Evolutionary conservation across 2,329 filamentous ascomycete species (phyloP).

Genomic region (Tolypocladium nubicola): DNA sequence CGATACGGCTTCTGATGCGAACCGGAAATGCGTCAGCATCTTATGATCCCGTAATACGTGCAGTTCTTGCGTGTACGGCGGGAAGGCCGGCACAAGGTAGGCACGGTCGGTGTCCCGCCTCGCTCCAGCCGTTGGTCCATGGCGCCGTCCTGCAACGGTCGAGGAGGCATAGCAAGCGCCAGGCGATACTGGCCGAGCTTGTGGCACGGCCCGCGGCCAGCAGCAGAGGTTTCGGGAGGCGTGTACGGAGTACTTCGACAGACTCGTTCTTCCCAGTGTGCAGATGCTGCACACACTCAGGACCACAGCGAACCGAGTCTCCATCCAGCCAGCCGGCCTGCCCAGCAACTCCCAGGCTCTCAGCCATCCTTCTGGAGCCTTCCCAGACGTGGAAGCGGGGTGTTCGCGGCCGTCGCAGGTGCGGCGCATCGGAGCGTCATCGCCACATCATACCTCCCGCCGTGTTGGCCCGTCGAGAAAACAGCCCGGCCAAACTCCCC

Average conservation of each 20-base stretch:
- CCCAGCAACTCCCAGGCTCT: neutral
- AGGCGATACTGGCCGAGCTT: too few relatives aligned
- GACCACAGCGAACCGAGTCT: neutral
- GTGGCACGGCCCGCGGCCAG: too few relatives aligned
- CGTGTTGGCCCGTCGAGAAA: neutral
- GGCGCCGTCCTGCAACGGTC: too few relatives aligned
- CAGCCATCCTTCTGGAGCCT: neutral
- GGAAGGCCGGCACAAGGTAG: too few relatives aligned
- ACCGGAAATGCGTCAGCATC: neutral
- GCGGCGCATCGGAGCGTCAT: neutral
- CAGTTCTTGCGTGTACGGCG: neutral
- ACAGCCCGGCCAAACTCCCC: neutral
- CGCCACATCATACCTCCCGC: slow-evolving; percentile 1
- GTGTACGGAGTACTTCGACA: too few relatives aligned
- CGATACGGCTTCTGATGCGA: neutral
- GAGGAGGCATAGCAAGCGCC: too few relatives aligned
- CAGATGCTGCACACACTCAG: too few relatives aligned
- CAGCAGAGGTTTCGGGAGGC: too few relatives aligned
- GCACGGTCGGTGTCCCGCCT: too few relatives aligned
- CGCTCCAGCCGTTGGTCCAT: too few relatives aligned
- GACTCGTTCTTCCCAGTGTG: too few relatives aligned
- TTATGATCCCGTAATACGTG: neutral
- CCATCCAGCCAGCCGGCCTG: too few relatives aligned
- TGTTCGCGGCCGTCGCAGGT: neutral
- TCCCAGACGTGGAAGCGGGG: neutral